phyloP scores from a whole-genome alignment of 2,329 filamentous ascomycete species.

The Diaporthe sp. region DNA sequence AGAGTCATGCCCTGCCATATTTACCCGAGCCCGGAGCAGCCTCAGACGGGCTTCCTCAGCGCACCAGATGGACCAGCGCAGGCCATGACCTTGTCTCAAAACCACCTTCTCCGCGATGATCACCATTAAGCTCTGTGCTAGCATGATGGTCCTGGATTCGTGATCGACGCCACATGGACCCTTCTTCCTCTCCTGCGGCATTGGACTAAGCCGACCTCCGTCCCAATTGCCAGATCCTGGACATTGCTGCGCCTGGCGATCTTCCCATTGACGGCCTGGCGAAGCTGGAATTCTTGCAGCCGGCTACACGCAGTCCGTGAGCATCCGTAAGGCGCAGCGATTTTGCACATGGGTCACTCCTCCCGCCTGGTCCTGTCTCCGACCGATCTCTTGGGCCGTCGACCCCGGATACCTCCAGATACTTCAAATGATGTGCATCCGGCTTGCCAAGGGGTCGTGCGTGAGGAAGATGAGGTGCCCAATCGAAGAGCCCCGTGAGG shows the following conservation, averaged over 20 bases:
- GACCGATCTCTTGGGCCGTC: conserved; percentile 2
- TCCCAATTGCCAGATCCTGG: neutral
- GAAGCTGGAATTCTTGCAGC: neutral
- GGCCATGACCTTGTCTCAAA: conserved; percentile 12
- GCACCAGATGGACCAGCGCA: neutral
- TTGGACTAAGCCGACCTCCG: conserved; percentile 15
- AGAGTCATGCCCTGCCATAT: conserved; percentile 14
- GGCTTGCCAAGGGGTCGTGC: conserved; percentile 5
- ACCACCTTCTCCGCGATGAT: conserved; percentile 28
- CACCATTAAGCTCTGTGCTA: conserved; percentile 22
- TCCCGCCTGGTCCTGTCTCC: neutral
- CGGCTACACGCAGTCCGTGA: conserved; percentile 1
- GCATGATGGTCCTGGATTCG: conserved; percentile 4
- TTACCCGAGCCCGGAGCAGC: conserved; percentile 8
- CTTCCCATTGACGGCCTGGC: neutral
- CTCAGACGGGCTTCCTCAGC: neutral
- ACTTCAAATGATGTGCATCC: neutral
- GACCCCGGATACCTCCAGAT: neutral
- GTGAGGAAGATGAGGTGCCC: conserved; percentile 13
- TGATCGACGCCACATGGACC: conserved; percentile 32
- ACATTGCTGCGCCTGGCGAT: neutral
- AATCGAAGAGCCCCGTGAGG: neutral
- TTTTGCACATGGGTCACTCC: neutral
- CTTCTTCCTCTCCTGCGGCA: conserved; percentile 6
- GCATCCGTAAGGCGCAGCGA: conserved; percentile 27